Evolutionary conservation across 441 rosid species (phyloP).

Genomic region (Erodium trifolium): DNA sequence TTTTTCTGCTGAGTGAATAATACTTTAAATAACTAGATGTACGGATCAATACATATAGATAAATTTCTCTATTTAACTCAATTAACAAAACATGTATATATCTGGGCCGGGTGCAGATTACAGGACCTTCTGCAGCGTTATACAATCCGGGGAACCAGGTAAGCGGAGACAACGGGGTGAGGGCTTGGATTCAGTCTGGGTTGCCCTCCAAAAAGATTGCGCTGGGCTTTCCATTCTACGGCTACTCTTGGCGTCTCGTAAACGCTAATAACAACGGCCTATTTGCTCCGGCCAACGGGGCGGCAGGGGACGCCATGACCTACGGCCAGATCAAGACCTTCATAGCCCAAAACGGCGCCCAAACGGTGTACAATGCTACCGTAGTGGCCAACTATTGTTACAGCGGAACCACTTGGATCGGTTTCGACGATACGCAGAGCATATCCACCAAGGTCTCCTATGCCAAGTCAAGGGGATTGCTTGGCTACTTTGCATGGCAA

Average conservation of each 20-base stretch:
- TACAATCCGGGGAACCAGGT: constrained; percentile 33
- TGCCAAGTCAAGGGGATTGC: constrained; percentile 25
- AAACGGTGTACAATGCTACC: constrained; percentile 18
- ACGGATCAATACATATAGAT: no score
- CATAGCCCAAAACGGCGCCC: constrained; percentile 19
- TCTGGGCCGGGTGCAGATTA: constrained; percentile 14
- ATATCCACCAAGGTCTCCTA: constrained; percentile 28
- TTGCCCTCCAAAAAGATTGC: constrained; percentile 30
- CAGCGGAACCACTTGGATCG: constrained; percentile 30
- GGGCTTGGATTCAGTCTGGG: constrained; percentile 40
- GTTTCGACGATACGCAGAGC: constrained; percentile 24
- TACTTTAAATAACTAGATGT: no score
- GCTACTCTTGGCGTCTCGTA: constrained; percentile 32
- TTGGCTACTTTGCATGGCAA: constrained; percentile 34
- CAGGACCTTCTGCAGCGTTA: constrained; percentile 57
- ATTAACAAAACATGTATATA: no score
- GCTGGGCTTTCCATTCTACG: constrained; percentile 34
- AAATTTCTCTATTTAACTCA: no score
- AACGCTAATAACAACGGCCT: constrained; percentile 30
- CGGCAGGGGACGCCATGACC: constrained; percentile 15
- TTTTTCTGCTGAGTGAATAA: no score
- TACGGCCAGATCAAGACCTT: constrained; percentile 25
- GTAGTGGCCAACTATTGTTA: constrained; percentile 26
- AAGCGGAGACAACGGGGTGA: constrained; percentile 37
- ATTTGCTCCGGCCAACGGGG: constrained; percentile 34